Conservation (phyloP, 2,329 filamentous ascomycete species). For the Neospermospora avenae region DNA sequence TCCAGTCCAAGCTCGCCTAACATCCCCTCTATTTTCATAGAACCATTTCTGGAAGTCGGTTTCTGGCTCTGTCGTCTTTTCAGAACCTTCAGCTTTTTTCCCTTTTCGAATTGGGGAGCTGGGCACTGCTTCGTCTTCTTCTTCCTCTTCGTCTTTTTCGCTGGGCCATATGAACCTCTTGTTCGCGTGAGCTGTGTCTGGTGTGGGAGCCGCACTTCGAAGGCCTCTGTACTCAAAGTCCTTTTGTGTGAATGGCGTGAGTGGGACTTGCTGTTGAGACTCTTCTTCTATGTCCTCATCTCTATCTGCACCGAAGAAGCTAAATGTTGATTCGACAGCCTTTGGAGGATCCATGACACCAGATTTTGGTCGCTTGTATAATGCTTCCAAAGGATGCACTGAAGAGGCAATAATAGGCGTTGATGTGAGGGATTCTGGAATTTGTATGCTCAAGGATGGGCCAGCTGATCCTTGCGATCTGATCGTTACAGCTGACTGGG, state of each 20-base stretch:
- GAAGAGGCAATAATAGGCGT: conserved; percentile 39
- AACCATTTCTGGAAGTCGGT: conserved; percentile 64
- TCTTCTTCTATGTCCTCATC: conserved; percentile 45
- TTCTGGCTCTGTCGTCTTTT: conserved; percentile 28
- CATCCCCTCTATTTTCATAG: conserved; percentile 62
- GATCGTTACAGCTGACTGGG: conserved; percentile 17
- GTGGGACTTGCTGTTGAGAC: conserved; percentile 52
- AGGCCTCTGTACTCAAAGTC: conserved; percentile 72
- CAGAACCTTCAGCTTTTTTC: conserved; percentile 21
- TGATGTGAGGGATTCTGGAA: conserved; percentile 42
- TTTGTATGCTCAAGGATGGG: conserved; percentile 52
- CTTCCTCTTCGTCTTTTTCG: conserved; percentile 44
- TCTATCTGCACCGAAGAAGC: conserved; percentile 66
- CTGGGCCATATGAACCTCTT: conserved; percentile 57
- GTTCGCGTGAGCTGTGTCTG: conserved; percentile 80
- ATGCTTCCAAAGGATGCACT: conserved; percentile 83
- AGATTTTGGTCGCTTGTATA: conserved; percentile 74
- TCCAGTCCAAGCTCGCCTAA: conserved; percentile 65
- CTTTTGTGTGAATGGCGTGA: conserved; percentile 78
- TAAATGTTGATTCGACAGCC: conserved; percentile 61
- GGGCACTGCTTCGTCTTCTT: conserved; percentile 38
- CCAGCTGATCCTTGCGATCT: conserved; percentile 44
- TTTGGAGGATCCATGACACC: conserved; percentile 38
- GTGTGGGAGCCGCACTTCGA: conserved; percentile 91
- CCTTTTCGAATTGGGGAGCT: conserved; percentile 19